Base-by-base conservation (phyloP, 1,139 yeast species). In the Suhomyces ambrosiae region DNA sequence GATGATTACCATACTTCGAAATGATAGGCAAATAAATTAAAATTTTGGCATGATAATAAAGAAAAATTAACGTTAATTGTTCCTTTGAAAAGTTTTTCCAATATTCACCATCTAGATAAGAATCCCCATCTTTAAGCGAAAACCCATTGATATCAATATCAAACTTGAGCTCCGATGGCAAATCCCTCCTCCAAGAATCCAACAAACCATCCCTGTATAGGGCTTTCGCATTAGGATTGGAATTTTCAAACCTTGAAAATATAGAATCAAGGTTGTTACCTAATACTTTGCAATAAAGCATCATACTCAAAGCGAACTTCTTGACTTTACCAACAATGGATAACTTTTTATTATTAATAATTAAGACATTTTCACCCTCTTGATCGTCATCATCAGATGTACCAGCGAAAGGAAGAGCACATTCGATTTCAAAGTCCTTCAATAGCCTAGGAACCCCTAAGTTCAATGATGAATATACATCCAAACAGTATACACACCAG, bases 401-500 rank as follows among this genome's bases (percentile, higher is more conserved):
- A 37, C 83, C 79, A 18, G 83, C 72, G 32, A 84, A 77, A 1
- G 96, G 96, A 53, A 85, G 63, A 1, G 92, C 90, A 67, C 96
- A 87, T 58, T 87, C 95, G 35, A 87, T 80, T 55, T 86, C 95
- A 52, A 79, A 78, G 56, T 86, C 95, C 52, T 84, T 83, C 27
- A 88, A 61, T 35, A 87, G 61, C 46, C 95, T 67, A 4, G 96
- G 95, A 19, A 87, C 87, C 31, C 97, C 97, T 33, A 88, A 63
- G 41, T 80, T 81, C 43, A 86, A 74, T 2, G 92, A 79, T 15
- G 88, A 71, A 55, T 86, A 86, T 3, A 82, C 76, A 56, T 89
- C 97, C 47, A 88, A 69, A 27, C 83, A 74, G 57, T 86, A 88
- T 27, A 83, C 77, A 47, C 88, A 82, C 96, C 96, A 89, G 53